Conservation (phyloP, 306 rosid species). For the Casuarina equisetifolia region DNA sequence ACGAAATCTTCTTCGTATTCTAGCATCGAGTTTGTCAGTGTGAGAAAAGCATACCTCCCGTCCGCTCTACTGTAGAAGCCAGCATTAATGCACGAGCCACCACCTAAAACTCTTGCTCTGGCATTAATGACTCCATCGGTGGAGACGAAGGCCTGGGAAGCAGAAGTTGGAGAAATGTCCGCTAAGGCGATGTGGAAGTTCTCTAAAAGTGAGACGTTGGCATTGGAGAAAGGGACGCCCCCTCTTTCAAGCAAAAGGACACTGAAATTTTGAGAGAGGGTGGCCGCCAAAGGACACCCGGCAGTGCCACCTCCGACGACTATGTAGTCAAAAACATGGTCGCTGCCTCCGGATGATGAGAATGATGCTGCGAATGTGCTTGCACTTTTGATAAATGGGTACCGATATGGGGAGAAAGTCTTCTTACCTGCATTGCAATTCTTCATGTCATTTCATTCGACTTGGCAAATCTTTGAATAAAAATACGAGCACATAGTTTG, state of each 20-base stretch:
- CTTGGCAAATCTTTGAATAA: no score
- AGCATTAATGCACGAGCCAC: slow-evolving; percentile 81
- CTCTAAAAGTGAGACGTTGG: slow-evolving; percentile 62
- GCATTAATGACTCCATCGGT: slow-evolving; percentile 83
- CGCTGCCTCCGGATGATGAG: slow-evolving; percentile 36
- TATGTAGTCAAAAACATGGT: slow-evolving; percentile 67
- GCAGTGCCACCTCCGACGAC: slow-evolving; percentile 93
- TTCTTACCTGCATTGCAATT: slow-evolving; percentile 27
- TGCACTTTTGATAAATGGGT: slow-evolving; percentile 75
- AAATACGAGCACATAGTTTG: no score
- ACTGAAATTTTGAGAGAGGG: slow-evolving; percentile 66
- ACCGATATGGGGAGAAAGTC: slow-evolving; percentile 21
- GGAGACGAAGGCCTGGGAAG: slow-evolving; percentile 75
- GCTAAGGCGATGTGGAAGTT: slow-evolving; percentile 78
- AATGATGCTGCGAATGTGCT: slow-evolving; percentile 63
- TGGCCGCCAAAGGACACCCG: slow-evolving; percentile 95
- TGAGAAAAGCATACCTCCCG: slow-evolving; percentile 39
- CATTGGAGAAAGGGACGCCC: slow-evolving; percentile 73
- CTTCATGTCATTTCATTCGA: no score
- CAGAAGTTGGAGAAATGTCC: slow-evolving; percentile 73
- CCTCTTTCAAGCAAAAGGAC: slow-evolving; percentile 87
- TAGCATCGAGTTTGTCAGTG: neutral
- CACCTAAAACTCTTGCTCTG: slow-evolving; percentile 85
- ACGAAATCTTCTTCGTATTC: neutral
- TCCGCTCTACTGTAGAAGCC: slow-evolving; percentile 94